Evolutionary conservation across 768 basidiomycete species (phyloP).

Genomic region (Russula lepida): DNA sequence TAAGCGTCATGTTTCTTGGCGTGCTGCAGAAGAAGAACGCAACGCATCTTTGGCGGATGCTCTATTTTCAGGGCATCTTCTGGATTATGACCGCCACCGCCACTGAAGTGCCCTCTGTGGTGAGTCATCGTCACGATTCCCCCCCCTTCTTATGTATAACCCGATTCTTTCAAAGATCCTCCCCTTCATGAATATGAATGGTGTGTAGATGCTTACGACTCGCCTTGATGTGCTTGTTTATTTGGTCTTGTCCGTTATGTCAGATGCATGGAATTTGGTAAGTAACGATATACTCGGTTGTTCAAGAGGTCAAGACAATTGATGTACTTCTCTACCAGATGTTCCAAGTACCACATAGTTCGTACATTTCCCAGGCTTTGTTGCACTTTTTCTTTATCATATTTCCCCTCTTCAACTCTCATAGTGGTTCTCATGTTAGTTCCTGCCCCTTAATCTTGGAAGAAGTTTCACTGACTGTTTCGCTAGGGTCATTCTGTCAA

Average conservation of each 20-base stretch:
- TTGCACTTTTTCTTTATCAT: not conserved
- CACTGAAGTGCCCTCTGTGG: constrained; percentile 17
- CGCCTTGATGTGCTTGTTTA: not conserved
- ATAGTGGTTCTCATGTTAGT: constrained; percentile 21
- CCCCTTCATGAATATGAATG: constrained; percentile 15
- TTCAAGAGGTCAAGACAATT: not conserved
- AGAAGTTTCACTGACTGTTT: not conserved
- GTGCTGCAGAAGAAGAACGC: constrained; percentile 15
- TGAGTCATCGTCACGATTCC: not conserved
- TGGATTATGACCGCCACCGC: constrained; percentile 10
- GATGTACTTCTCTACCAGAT: constrained; percentile 6
- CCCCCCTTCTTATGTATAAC: not conserved
- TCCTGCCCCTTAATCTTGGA: not conserved
- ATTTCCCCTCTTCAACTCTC: not conserved
- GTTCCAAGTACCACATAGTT: constrained; percentile 21
- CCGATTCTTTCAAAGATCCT: constrained; percentile 1
- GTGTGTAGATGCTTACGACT: not conserved
- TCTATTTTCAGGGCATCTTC: constrained; percentile 17
- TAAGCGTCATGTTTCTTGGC: constrained; percentile 17
- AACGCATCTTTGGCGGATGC: constrained; percentile 18
- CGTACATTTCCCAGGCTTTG: not conserved
- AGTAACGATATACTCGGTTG: not conserved
- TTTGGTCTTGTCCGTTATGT: not conserved
- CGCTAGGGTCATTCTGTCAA: constrained; percentile 17
- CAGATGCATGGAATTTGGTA: constrained; percentile 20